phyloP scores from a whole-genome alignment of 495 filamentous ascomycete genomes.

The Aspergillus funiculosus region DNA sequence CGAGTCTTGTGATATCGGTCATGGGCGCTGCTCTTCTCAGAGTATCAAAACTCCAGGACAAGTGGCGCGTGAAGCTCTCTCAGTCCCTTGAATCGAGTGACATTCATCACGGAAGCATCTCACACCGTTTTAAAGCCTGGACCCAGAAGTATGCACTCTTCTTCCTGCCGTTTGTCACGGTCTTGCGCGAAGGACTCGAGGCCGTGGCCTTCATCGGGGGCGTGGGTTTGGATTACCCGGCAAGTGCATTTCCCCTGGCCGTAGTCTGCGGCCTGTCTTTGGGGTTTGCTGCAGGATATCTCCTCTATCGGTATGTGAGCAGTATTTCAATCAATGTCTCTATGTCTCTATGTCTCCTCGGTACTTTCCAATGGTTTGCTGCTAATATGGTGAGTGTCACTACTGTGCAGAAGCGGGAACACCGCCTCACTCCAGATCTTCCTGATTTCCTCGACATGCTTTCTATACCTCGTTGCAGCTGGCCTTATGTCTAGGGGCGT shows the following conservation, averaged over 20 bases:
- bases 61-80: slow-evolving; percentile 77
- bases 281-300: slow-evolving; percentile 58
- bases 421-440: slow-evolving; percentile 68
- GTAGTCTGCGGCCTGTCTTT: slow-evolving; percentile 62
- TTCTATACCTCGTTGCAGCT: slow-evolving; percentile 81
- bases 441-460: slow-evolving; percentile 72
- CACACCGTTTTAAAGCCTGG: slow-evolving; percentile 52
- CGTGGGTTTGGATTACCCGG: slow-evolving; percentile 69
- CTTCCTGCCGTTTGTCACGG: slow-evolving; percentile 72
- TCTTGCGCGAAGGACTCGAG: slow-evolving; percentile 78
- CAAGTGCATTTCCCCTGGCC: slow-evolving; percentile 65
- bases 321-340: no score
- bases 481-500: slow-evolving; percentile 73
- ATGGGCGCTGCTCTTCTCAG: slow-evolving; percentile 74
- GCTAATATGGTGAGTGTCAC: no score
- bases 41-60: slow-evolving; percentile 79
- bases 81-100: slow-evolving; percentile 49
- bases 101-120: slow-evolving; percentile 32
- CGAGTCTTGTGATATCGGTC: slow-evolving; percentile 69
- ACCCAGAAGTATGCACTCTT: slow-evolving; percentile 78
- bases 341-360: not conserved
- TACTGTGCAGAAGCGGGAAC: slow-evolving; percentile 55
- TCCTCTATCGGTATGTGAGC: slow-evolving; percentile 78
- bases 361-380: not conserved
- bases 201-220: slow-evolving; percentile 78